phyloP scores from a whole-genome alignment of 768 basidiomycete genomes.

The Suillus subaureus region DNA sequence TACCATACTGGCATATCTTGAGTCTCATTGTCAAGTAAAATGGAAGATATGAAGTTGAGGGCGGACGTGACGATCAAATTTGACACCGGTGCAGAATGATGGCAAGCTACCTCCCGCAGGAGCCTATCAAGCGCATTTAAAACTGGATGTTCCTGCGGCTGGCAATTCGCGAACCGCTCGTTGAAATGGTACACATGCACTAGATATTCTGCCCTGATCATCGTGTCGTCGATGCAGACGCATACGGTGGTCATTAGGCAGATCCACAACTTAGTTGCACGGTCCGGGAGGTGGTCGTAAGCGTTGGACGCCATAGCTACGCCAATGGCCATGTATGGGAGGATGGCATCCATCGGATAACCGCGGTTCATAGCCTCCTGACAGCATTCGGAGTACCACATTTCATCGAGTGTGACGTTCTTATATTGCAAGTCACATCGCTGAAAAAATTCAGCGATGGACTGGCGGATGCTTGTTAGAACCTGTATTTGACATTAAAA shows the following conservation, averaged over 20 bases:
- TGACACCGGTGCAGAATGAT: conserved; percentile 32
- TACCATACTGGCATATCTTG: conserved; percentile 27
- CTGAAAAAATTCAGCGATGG: background rate
- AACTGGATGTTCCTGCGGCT: conserved; percentile 31
- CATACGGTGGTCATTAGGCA: conserved; percentile 40
- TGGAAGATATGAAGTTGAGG: conserved; percentile 37
- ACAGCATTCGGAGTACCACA: background rate
- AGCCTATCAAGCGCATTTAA: conserved; percentile 38
- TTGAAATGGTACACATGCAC: conserved; percentile 36
- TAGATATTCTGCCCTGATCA: conserved; percentile 24
- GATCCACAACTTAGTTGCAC: conserved; percentile 34
- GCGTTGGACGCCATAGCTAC: conserved; percentile 2
- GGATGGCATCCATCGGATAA: background rate
- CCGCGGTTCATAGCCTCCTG: background rate
- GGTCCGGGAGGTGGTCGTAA: conserved; percentile 28
- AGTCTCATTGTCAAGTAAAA: conserved; percentile 35
- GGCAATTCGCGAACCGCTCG: conserved; percentile 29
- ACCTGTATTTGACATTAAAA: background rate
- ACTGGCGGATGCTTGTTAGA: background rate
- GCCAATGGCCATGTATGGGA: background rate
- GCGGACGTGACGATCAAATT: conserved; percentile 40
- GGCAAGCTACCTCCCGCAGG: conserved; percentile 29
- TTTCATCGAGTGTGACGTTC: background rate
- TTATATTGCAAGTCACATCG: conserved; percentile 3
- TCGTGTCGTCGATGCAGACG: conserved; percentile 41